These are phyloP conservation scores for Globisporangium barbulae DNA, from an alignment of 352 stramenopile species.

Conservation along the genomic window DNA sequence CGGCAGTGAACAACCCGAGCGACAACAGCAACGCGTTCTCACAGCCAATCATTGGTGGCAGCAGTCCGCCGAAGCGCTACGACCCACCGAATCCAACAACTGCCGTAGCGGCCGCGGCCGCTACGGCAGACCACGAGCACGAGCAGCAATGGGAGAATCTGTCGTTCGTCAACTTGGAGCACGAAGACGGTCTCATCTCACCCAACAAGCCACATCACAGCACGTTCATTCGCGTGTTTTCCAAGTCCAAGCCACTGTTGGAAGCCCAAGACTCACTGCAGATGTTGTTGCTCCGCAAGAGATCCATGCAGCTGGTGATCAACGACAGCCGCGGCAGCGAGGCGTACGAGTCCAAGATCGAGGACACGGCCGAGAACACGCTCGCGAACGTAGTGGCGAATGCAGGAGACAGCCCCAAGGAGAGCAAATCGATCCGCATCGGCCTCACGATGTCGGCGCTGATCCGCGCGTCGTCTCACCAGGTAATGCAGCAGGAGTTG, in stretches of 20 bases:
- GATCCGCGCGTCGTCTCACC: constrained; percentile 3
- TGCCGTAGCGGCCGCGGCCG: not conserved
- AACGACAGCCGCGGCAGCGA: not conserved
- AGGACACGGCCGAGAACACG: not conserved
- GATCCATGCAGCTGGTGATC: constrained; percentile 12
- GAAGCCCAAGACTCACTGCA: constrained; percentile 41
- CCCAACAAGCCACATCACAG: not conserved
- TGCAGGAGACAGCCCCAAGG: not conserved
- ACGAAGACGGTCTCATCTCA: not conserved
- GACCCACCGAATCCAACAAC: not conserved
- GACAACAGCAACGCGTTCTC: constrained; percentile 9
- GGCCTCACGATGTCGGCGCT: not conserved
- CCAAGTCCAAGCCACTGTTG: constrained; percentile 26
- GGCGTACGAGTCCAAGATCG: not conserved
- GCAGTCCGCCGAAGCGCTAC: not conserved
- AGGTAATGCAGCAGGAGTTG: not conserved
- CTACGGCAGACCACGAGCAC: not conserved
- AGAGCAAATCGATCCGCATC: not conserved
- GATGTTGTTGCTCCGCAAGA: constrained; percentile 21
- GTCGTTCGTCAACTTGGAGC: not conserved
- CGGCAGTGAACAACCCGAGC: not conserved
- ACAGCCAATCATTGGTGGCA: not conserved
- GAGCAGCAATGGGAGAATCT: not conserved
- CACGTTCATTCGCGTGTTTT: constrained; percentile 9
- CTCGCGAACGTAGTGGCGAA: constrained; percentile 3